phyloP scores from a whole-genome alignment of 2,329 filamentous ascomycete species.

The Penicillium occitanis region DNA sequence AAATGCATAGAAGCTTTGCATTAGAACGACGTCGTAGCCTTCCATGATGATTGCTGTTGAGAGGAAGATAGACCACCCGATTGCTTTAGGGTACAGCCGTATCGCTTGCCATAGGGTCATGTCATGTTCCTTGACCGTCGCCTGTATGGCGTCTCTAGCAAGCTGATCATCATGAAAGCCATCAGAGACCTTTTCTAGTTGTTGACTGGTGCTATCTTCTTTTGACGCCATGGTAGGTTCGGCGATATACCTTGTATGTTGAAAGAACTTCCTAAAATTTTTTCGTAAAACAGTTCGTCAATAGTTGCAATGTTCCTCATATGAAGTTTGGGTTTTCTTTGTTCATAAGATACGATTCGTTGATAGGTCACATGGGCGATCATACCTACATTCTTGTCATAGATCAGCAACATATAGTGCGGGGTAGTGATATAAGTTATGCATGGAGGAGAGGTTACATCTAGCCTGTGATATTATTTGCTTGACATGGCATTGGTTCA shows the following conservation, averaged over 20 bases:
- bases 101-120: conserved; percentile 76
- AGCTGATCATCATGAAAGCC: conserved; percentile 22
- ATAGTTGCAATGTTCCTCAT: neutral
- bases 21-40: conserved; percentile 77
- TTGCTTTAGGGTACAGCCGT: conserved; percentile 80
- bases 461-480: neutral
- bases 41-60: conserved; percentile 90
- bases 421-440: neutral
- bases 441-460: neutral
- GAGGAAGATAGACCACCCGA: conserved; percentile 79
- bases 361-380: neutral
- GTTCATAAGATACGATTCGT: neutral
- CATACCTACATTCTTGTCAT: neutral
- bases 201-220: neutral
- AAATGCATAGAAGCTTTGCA: conserved; percentile 72
- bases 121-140: conserved; percentile 52
- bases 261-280: too few species aligned
- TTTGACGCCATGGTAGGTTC: neutral
- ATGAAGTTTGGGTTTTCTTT: neutral
- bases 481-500: neutral
- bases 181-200: neutral
- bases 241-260: neutral
- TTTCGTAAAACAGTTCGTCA: neutral
- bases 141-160: conserved; percentile 43
- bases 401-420: neutral